Evolutionary conservation across 2,329 filamentous ascomycete genomes (phyloP).

Genomic region (Ceratocystis harringtonii): DNA sequence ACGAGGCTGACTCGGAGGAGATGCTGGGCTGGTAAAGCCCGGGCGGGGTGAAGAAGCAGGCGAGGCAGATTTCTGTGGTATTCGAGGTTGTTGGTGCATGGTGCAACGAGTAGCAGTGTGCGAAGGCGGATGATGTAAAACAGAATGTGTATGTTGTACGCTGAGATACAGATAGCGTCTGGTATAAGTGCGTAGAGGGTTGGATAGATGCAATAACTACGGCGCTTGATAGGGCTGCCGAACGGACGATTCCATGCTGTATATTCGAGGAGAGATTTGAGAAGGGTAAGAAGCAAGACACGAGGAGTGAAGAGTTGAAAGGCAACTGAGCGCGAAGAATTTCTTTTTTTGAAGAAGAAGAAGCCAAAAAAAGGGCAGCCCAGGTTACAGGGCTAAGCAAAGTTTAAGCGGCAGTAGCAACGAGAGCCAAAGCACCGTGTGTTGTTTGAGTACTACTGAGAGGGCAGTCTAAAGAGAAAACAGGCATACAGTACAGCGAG

Average conservation of each 20-base stretch:
- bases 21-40: background rate
- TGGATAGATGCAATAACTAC: background rate
- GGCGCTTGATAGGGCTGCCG: constrained; percentile 9
- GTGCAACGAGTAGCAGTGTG: constrained; percentile 9
- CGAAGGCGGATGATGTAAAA: background rate
- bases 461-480: background rate
- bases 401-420: background rate
- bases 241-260: constrained; percentile 16
- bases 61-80: constrained; percentile 56
- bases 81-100: constrained; percentile 86
- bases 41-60: constrained; percentile 36
- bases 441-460: background rate
- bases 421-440: background rate
- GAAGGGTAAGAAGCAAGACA: constrained; percentile 7
- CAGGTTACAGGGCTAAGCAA: background rate
- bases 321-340: background rate
- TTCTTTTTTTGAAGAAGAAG: background rate
- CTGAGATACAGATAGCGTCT: background rate
- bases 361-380: background rate
- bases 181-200: background rate
- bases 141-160: background rate
- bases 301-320: constrained; percentile 1
- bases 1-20: constrained; percentile 10
- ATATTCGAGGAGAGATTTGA: constrained; percentile 8
- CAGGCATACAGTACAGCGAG: constrained; percentile 3